phyloP scores from a whole-genome alignment of 2,329 filamentous ascomycete genomes.

The Fusarium fracticaudum region DNA sequence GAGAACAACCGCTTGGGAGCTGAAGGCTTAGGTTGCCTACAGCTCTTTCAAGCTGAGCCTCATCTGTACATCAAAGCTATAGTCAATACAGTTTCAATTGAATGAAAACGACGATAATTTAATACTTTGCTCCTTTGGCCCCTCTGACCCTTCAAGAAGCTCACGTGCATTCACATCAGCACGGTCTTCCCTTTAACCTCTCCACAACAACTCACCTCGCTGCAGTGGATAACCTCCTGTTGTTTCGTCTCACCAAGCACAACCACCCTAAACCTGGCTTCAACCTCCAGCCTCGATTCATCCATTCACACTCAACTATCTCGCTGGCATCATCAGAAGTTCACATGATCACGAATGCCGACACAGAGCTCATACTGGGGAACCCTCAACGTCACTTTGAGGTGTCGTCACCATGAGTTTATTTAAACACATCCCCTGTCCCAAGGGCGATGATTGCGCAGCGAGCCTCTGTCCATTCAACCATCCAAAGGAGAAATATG shows the following conservation, averaged over 20 bases:
- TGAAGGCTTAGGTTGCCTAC: neutral
- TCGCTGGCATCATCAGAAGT: neutral
- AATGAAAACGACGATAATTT: neutral
- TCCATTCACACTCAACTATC: neutral
- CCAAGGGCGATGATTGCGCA: slow-evolving; percentile 58
- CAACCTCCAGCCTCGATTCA: slow-evolving; percentile 3
- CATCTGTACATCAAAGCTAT: neutral
- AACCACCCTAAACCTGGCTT: slow-evolving; percentile 5
- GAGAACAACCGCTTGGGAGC: slow-evolving; percentile 14
- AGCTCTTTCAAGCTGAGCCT: slow-evolving; percentile 15
- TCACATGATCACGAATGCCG: neutral
- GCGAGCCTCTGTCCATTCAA: slow-evolving; percentile 63
- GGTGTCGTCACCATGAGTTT: slow-evolving; percentile 48
- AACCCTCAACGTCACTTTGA: neutral
- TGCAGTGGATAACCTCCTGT: slow-evolving; percentile 17
- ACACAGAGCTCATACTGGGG: neutral
- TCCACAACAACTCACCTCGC: neutral
- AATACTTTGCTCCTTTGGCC: neutral
- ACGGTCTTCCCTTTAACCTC: neutral
- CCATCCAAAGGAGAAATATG: slow-evolving; percentile 50
- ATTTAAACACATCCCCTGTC: slow-evolving; percentile 61
- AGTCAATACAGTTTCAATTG: neutral
- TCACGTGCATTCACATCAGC: neutral
- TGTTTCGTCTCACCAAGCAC: neutral
- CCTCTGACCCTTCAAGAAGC: neutral